Evolutionary conservation across 768 basidiomycete species (phyloP).

Genomic region (Imleria badia): DNA sequence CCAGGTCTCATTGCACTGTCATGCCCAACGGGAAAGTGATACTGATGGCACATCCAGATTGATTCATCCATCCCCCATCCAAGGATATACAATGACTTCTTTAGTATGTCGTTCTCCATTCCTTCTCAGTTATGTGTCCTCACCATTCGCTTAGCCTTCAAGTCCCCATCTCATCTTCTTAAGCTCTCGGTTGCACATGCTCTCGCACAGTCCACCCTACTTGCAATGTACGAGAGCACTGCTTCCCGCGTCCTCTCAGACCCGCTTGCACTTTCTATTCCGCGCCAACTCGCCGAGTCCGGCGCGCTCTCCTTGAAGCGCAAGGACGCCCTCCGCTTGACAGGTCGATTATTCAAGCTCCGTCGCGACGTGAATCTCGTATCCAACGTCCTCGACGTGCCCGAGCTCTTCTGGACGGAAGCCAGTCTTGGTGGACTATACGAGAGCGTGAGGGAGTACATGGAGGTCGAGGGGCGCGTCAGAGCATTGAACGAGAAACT

Average conservation of each 20-base stretch:
- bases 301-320: conserved; percentile 77
- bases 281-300: conserved; percentile 74
- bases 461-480: conserved; percentile 85
- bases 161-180: conserved; percentile 85
- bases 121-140: neutral
- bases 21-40: neutral
- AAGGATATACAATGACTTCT: conserved; percentile 94
- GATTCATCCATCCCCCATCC: conserved; percentile 83
- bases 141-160: conserved; percentile 60
- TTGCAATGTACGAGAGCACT: conserved; percentile 82
- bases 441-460: conserved; percentile 91
- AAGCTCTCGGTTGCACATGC: conserved; percentile 95
- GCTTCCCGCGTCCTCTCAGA: conserved; percentile 79
- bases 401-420: conserved; percentile 94
- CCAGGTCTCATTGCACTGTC: neutral
- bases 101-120: conserved; percentile 58
- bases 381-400: conserved; percentile 90
- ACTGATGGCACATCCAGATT: conserved; percentile 46
- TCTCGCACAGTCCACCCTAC: conserved; percentile 89
- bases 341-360: conserved; percentile 82
- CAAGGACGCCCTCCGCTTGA: conserved; percentile 82
- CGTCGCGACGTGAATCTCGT: conserved; percentile 89
- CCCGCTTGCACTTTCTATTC: conserved; percentile 75
- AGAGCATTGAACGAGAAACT: conserved; percentile 86
- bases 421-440: conserved; percentile 87